phyloP scores from a whole-genome alignment of 2,329 filamentous ascomycete genomes.

The Colletotrichum zoysiae region DNA sequence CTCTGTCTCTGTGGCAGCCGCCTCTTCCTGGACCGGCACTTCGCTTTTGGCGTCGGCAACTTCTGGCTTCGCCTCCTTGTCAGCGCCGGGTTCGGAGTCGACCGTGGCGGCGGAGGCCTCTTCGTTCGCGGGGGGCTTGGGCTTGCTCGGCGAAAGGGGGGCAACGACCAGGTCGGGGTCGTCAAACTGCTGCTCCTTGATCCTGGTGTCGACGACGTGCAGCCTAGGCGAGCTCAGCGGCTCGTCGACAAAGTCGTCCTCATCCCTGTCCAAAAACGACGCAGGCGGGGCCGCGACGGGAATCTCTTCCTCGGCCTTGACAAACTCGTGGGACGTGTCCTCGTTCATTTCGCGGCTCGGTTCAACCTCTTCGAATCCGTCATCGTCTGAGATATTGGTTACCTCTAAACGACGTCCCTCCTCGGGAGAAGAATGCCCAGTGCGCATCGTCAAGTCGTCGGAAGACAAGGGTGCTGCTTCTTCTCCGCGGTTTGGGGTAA shows the following conservation, averaged over 20 bases:
- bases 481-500: constrained; percentile 57
- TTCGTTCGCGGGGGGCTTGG: constrained; percentile 43
- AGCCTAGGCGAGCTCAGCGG: constrained; percentile 78
- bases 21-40: constrained; percentile 13
- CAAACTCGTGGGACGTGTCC: constrained; percentile 77
- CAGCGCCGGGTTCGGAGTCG: constrained; percentile 37
- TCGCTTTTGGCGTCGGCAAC: constrained; percentile 31
- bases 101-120: constrained; percentile 39
- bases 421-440: constrained; percentile 60
- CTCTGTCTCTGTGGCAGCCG: constrained; percentile 3
- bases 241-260: constrained; percentile 83
- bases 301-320: constrained; percentile 70
- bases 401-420: constrained; percentile 82
- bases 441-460: constrained; percentile 74
- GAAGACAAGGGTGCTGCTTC: constrained; percentile 60
- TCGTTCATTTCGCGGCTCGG: constrained; percentile 78
- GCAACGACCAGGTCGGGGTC: constrained; percentile 69
- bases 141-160: constrained; percentile 67
- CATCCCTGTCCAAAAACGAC: constrained; percentile 63
- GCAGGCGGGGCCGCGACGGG: constrained; percentile 42
- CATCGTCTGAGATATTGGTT: constrained; percentile 86
- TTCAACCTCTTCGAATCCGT: constrained; percentile 92
- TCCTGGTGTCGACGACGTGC: constrained; percentile 69
- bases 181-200: constrained; percentile 65
- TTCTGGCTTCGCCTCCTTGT: constrained; percentile 29